These are phyloP conservation scores for Parastagonospora avenae DNA, from an alignment of 2,329 filamentous ascomycete species.

Conservation along the genomic window DNA sequence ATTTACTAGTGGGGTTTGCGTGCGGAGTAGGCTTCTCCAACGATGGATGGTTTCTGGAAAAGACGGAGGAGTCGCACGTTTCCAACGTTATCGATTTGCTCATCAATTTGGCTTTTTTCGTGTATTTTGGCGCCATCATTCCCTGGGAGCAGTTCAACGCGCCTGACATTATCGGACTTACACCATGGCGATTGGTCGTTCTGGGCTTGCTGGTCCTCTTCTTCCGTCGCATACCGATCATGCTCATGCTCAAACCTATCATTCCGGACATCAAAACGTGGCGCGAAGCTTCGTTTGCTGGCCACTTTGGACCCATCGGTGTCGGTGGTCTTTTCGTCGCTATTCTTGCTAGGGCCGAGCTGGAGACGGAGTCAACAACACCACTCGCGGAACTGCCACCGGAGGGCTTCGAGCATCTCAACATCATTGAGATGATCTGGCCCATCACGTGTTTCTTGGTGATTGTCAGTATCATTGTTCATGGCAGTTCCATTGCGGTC, in stretches of 20 bases:
- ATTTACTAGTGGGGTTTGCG: constrained; percentile 91
- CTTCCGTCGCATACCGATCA: constrained; percentile 94
- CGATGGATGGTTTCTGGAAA: constrained; percentile 97
- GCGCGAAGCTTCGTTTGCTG: constrained; percentile 94
- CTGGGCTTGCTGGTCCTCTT: constrained; percentile 92
- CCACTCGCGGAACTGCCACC: constrained; percentile 70
- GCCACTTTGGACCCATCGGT: constrained; percentile 96
- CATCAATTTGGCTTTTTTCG: constrained; percentile 97
- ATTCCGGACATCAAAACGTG: constrained; percentile 98
- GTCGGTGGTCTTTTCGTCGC: constrained; percentile 96
- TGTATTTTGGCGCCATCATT: constrained; percentile 96
- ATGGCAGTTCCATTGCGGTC: constrained; percentile 97
- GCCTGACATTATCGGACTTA: constrained; percentile 68
- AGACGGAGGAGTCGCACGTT: constrained; percentile 97
- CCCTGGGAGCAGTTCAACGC: constrained; percentile 93
- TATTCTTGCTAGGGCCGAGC: constrained; percentile 88
- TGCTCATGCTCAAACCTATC: constrained; percentile 86
- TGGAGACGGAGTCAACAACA: constrained; percentile 77
- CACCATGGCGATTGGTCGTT: constrained; percentile 89
- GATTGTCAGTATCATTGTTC: constrained; percentile 90
- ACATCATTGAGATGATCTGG: constrained; percentile 87
- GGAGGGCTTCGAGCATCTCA: constrained; percentile 64
- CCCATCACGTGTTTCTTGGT: constrained; percentile 94
- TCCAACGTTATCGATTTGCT: constrained; percentile 98
- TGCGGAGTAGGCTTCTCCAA: constrained; percentile 99